Evolutionary conservation across 257 asterid genomes (phyloP), one percentile per base, ranked within the genome.

Genomic region (Orobanche coerulescens): DNA sequence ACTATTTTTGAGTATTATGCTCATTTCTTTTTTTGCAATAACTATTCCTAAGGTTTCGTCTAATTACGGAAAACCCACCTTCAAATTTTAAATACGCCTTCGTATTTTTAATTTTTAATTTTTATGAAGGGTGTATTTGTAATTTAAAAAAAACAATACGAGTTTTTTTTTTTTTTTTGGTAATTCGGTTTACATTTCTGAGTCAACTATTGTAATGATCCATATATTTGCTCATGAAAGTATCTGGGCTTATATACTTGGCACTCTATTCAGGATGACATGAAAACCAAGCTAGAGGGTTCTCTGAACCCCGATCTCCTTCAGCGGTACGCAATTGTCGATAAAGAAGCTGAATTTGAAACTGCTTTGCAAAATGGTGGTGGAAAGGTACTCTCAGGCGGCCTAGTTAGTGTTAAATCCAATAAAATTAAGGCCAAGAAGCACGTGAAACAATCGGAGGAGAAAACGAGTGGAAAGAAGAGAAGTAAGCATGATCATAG

Each of bases 271-370:
- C 74, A 90, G 95, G 86, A 75, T 46, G 79, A 76, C 22, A 81
- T 76, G 89, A 83, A 62, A 67, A 76, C 81, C 33, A 78, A 74
- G 77, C 57, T 26, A 22, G 83, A 80, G 0, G 82, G 73, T 6
- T 23, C 54, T 19, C 67, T 83, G 74, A 58, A 91, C 50, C 95
- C 84, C 3, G 92, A 85, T 13, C 79, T 68, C 19, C 86, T 87
- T 26, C 92, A 83, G 71, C 83, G 73, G 59, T 87, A 78, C 23
- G 94, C 95, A 24, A 84, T 91, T 14, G 78, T 65, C 6, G 94
- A 86, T 72, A 73, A 74, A 68, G 95, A 82, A 33, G 87, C 78
- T 42, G 93, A 84, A 49, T 80, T 92, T 42, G 91, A 86, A 71
- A 76, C 67, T 49, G 98, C 96, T 53, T 62, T 91, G 79, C 87